These are phyloP conservation scores for Fusarium penzigii DNA, from an alignment of 2,329 filamentous ascomycete genomes.

Conservation along the genomic window DNA sequence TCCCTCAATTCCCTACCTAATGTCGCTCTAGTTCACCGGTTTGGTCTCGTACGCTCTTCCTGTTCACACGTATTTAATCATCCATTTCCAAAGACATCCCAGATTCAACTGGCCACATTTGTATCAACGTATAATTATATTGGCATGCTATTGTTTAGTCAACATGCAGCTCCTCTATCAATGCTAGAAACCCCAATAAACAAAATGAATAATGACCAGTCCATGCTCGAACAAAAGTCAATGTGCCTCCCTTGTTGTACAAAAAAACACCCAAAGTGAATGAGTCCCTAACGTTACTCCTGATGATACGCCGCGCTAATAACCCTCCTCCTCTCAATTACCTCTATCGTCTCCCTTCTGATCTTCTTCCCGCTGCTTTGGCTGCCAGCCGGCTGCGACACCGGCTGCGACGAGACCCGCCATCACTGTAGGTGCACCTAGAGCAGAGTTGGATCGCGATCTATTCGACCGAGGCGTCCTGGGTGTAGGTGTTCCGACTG, in stretches of 20 bases:
- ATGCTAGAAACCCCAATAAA: slow-evolving; percentile 21
- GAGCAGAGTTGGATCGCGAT: slow-evolving; percentile 67
- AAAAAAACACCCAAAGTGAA: not conserved
- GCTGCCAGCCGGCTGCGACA: slow-evolving; percentile 76
- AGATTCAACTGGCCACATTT: slow-evolving; percentile 4
- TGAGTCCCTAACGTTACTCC: not conserved
- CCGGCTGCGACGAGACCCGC: slow-evolving; percentile 79
- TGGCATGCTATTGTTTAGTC: not conserved
- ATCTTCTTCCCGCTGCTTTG: slow-evolving; percentile 44
- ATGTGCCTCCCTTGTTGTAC: not conserved
- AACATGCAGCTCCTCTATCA: slow-evolving; percentile 20
- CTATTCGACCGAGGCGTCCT: slow-evolving; percentile 67
- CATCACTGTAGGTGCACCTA: slow-evolving; percentile 77
- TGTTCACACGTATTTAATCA: no score
- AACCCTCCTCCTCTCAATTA: slow-evolving; percentile 21
- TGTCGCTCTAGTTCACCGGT: no score
- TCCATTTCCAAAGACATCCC: not conserved
- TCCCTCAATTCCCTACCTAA: no score
- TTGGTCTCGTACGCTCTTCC: no score
- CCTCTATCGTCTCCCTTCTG: slow-evolving; percentile 20
- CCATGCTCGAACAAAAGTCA: slow-evolving; percentile 10
- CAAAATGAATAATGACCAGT: slow-evolving; percentile 16
- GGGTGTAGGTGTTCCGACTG: slow-evolving; percentile 58
- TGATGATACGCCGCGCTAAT: slow-evolving; percentile 14
- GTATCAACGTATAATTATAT: slow-evolving; percentile 9